Percentiles rank a stretch among this genome's conserved stretches.
phyloP scores from a whole-genome alignment of 78 protist genomes.

The Protostelium mycophagum region DNA sequence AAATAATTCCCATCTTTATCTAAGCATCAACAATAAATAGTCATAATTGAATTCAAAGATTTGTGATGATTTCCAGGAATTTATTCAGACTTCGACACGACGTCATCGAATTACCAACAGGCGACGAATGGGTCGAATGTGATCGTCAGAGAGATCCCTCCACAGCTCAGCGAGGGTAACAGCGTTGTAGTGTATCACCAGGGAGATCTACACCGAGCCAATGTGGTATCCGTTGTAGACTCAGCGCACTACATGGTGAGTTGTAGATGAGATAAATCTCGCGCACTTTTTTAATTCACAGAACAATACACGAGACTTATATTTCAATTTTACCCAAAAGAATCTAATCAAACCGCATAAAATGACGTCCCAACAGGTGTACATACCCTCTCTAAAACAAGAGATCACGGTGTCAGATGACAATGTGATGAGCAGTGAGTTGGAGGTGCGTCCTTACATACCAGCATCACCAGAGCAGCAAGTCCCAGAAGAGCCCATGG shows the following conservation, averaged over 20 bases:
- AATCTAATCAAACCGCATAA: too few species aligned
- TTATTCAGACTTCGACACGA: too few species aligned
- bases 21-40: too few species aligned
- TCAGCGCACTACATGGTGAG: neutral
- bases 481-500: neutral
- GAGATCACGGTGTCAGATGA: neutral
- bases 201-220: neutral
- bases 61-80: too few species aligned
- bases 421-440: neutral
- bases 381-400: neutral
- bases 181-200: neutral
- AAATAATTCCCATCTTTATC: too few species aligned
- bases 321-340: too few species aligned
- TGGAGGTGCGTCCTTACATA: neutral
- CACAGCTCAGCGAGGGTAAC: neutral
- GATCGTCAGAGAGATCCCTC: neutral
- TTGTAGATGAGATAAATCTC: too few species aligned
- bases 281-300: neutral
- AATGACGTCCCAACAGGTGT: neutral
- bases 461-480: neutral
- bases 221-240: neutral
- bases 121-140: too few species aligned
- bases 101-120: too few species aligned
- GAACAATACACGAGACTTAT: too few species aligned
- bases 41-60: too few species aligned